Conservation (phyloP, 768 basidiomycete genomes). For the Leccinum variicolor region DNA sequence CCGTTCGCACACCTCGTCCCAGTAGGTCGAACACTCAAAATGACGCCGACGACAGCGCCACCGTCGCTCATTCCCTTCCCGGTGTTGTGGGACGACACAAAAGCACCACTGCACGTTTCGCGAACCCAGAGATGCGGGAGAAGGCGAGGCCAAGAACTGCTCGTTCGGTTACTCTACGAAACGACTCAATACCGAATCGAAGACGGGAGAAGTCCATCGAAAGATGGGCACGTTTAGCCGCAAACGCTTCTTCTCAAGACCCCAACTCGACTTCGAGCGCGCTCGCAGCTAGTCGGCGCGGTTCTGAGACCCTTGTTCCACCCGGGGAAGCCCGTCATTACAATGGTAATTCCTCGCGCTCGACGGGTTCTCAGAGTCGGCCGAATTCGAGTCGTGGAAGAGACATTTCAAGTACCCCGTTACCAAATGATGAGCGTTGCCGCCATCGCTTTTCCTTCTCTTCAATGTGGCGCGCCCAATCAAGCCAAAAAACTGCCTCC, state of each 20-base stretch:
- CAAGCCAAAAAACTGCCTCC: conserved; percentile 21
- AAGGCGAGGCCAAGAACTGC: conserved; percentile 27
- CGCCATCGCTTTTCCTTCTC: conserved; percentile 32
- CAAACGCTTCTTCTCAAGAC: conserved; percentile 20
- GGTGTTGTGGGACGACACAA: conserved; percentile 24
- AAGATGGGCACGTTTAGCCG: conserved; percentile 31
- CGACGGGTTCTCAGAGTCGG: conserved; percentile 24
- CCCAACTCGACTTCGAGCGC: conserved; percentile 10
- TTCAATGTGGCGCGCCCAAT: conserved; percentile 25
- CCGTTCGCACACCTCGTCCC: conserved; percentile 32
- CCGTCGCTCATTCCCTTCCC: conserved; percentile 34
- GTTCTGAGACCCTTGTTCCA: conserved; percentile 31
- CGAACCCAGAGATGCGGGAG: conserved; percentile 16
- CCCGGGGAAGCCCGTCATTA: conserved; percentile 15
- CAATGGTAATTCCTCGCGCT: conserved; percentile 12
- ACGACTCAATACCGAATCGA: conserved; percentile 21
- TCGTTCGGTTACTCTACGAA: conserved; percentile 18
- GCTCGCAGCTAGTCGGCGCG: conserved; percentile 18
- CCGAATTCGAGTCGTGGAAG: conserved; percentile 23
- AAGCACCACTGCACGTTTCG: conserved; percentile 15
- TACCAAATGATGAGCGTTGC: conserved; percentile 21
- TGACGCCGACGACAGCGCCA: conserved; percentile 20
- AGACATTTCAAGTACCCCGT: conserved; percentile 17
- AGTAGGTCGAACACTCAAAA: conserved; percentile 10
- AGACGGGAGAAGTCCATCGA: conserved; percentile 32